phyloP scores from a whole-genome alignment of 2,329 filamentous ascomycete species.

The Exophiala sideris region DNA sequence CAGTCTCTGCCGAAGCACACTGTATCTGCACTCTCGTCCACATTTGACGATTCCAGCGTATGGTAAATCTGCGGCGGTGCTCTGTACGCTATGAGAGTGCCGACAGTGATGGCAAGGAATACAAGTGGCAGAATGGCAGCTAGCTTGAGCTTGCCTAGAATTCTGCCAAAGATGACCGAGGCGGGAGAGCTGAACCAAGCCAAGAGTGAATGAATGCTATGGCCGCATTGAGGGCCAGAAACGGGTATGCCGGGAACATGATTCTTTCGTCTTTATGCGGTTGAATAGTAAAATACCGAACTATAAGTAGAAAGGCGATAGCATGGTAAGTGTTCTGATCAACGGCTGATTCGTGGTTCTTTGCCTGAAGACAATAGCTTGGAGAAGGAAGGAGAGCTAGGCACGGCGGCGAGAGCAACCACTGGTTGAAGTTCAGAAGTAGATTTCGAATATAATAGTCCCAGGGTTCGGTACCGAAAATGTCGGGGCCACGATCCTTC shows the following conservation, averaged over 20 bases:
- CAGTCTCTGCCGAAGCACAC: constrained; percentile 95
- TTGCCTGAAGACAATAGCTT: constrained; percentile 63
- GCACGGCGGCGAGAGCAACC: constrained; percentile 78
- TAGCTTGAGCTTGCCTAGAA: constrained; percentile 72
- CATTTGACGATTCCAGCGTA: constrained; percentile 44
- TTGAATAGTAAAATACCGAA: constrained; percentile 84
- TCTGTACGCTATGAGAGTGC: constrained; percentile 75
- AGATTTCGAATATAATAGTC: constrained; percentile 93
- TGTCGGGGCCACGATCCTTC: constrained; percentile 73
- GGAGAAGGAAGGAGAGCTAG: constrained; percentile 69
- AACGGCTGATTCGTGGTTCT: constrained; percentile 62
- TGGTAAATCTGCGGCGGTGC: constrained; percentile 69
- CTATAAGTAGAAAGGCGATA: constrained; percentile 91
- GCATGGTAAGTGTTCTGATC: constrained; percentile 72
- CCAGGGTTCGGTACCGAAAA: constrained; percentile 96
- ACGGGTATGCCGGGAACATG: constrained; percentile 96
- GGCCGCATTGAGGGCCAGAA: constrained; percentile 82
- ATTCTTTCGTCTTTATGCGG: constrained; percentile 98
- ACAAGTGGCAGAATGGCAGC: constrained; percentile 36
- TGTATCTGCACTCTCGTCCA: constrained; percentile 61
- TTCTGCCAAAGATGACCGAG: constrained; percentile 65
- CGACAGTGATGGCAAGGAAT: constrained; percentile 63
- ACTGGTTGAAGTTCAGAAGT: constrained; percentile 89
- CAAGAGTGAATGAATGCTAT: constrained; percentile 75
- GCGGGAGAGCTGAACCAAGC: constrained; percentile 69